Conservation (phyloP, 1,139 yeast species). For the Pichia cactophila region DNA sequence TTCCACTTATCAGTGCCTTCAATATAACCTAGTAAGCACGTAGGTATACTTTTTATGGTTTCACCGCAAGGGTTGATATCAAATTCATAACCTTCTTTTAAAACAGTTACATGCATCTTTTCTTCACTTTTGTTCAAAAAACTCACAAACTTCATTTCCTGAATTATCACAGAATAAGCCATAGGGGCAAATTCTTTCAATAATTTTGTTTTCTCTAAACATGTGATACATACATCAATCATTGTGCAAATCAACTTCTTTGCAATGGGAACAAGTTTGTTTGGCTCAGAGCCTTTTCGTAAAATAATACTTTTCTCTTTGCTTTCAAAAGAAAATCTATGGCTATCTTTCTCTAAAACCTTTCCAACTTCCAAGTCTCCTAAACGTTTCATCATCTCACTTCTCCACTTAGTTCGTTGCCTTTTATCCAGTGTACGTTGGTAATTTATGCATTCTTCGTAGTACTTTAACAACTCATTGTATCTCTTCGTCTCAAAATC, state of each 20-base stretch:
- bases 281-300: not conserved
- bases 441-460: slow-evolving; percentile 7
- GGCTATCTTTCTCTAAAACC: slow-evolving; percentile 1
- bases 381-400: slow-evolving; percentile 15
- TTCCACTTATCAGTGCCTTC: not conserved
- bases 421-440: slow-evolving; percentile 5
- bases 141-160: not conserved
- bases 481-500: not conserved
- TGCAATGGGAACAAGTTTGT: slow-evolving; percentile 1
- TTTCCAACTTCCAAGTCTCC: slow-evolving; percentile 20
- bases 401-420: slow-evolving; percentile 8
- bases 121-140: slow-evolving; percentile 1
- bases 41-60: not conserved
- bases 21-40: not conserved
- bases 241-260: slow-evolving; percentile 2
- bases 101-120: not conserved
- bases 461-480: slow-evolving; percentile 3
- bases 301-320: not conserved
- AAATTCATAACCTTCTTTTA: not conserved
- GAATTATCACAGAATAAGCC: not conserved
- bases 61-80: not conserved
- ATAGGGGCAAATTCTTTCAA: not conserved
- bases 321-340: not conserved
- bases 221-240: slow-evolving; percentile 6
- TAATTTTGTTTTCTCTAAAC: slow-evolving; percentile 1